Conservation (phyloP, 2,329 filamentous ascomycete species). For the Macrophomina pseudophaseolina region DNA sequence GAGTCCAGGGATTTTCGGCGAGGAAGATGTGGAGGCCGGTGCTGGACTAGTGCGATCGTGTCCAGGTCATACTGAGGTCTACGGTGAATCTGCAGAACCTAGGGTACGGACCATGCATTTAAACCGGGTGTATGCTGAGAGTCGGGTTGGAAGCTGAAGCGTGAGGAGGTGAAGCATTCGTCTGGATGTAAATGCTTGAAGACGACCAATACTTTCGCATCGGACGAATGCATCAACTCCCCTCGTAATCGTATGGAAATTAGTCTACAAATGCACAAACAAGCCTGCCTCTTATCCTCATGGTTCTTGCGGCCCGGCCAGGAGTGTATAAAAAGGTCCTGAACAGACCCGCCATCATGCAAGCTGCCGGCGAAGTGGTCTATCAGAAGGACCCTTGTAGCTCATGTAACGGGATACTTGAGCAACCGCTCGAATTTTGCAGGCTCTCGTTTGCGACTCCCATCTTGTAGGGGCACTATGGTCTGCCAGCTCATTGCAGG, state of each 20-base stretch:
- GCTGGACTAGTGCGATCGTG: not conserved
- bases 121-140: no score
- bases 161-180: not conserved
- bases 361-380: not conserved
- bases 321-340: no score
- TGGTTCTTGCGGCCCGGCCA: no score
- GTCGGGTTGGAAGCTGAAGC: no score
- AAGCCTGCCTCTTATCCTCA: no score
- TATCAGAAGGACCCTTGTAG: not conserved
- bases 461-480: not conserved
- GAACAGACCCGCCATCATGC: not conserved
- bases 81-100: no score
- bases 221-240: not conserved
- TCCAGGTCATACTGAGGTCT: no score
- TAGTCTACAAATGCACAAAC: not conserved
- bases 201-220: not conserved
- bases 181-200: not conserved
- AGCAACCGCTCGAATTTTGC: not conserved
- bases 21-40: conserved; percentile 62
- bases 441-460: not conserved
- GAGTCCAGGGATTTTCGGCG: conserved; percentile 60
- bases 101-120: no score
- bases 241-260: not conserved
- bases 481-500: not conserved
- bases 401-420: not conserved